Conservation (phyloP, 23 red algal genomes). For the Gracilaria domingensis region DNA sequence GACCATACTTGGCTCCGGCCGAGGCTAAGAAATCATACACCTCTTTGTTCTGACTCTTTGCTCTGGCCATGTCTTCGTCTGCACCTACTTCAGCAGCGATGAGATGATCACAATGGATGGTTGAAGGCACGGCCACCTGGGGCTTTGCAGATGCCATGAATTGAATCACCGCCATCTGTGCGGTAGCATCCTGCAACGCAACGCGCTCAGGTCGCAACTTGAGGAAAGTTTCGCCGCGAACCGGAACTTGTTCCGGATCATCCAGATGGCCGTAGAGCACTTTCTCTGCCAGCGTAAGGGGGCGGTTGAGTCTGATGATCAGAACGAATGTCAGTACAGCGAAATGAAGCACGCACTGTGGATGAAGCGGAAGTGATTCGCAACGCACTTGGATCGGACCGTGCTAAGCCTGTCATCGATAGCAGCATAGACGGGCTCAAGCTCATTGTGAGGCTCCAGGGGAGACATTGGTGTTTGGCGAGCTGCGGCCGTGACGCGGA, state of each 20-base stretch:
- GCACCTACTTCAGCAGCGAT: conserved; percentile 95
- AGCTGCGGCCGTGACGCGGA: conserved; percentile 59
- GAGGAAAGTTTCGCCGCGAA: conserved; percentile 96
- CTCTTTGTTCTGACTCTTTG: conserved; percentile 91
- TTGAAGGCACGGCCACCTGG: conserved; percentile 87
- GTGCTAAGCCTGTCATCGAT: conserved; percentile 72
- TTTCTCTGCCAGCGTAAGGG: conserved; percentile 96
- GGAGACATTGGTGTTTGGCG: conserved; percentile 56
- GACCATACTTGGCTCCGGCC: conserved; percentile 93
- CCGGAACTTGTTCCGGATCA: conserved; percentile 71
- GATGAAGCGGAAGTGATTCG: neutral
- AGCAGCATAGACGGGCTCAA: conserved; percentile 77
- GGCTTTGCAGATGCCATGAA: conserved; percentile 94
- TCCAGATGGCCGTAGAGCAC: conserved; percentile 96
- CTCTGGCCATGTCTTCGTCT: conserved; percentile 79
- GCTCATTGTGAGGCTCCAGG: conserved; percentile 69
- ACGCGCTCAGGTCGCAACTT: conserved; percentile 97
- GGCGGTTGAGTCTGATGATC: conserved; percentile 70
- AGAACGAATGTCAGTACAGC: conserved; percentile 34
- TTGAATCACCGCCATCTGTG: conserved; percentile 99
- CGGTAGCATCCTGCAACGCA: conserved; percentile 99
- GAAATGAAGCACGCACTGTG: neutral
- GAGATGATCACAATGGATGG: conserved; percentile 99
- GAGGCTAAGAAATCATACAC: conserved; percentile 96
- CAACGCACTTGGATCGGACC: conserved; percentile 64